phyloP scores from a whole-genome alignment of 164 flowering plant genomes.

The Aristolochia contorta region DNA sequence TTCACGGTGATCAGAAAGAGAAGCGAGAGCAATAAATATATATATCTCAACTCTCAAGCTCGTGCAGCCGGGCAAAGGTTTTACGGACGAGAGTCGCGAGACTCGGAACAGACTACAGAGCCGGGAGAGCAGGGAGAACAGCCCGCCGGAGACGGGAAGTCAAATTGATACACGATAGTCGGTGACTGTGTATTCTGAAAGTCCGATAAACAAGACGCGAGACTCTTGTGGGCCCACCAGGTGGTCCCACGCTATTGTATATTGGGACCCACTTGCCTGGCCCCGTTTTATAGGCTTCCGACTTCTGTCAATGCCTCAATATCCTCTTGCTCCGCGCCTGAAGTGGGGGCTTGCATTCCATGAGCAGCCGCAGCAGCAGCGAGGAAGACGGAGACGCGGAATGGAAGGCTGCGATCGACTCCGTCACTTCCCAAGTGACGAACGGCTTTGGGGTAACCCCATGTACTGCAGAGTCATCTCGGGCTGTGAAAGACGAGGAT shows the following conservation, averaged over 20 bases:
- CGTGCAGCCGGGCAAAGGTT: background rate
- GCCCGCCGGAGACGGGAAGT: no score
- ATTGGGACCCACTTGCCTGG: no score
- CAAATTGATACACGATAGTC: no score
- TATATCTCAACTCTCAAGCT: background rate
- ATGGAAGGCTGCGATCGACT: constrained; percentile 74
- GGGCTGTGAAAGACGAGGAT: constrained; percentile 6
- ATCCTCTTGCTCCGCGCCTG: no score
- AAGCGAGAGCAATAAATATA: background rate
- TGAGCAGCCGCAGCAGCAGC: constrained; percentile 60
- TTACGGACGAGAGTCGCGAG: background rate
- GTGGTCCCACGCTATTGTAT: no score
- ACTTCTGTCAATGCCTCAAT: no score
- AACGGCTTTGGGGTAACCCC: background rate
- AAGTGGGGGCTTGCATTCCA: background rate
- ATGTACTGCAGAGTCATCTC: background rate
- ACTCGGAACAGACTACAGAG: background rate
- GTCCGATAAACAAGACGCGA: no score
- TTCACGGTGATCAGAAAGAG: background rate
- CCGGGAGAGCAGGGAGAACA: background rate
- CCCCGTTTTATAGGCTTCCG: no score
- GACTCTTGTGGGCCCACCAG: no score
- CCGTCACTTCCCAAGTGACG: constrained; percentile 17
- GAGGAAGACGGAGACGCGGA: constrained; percentile 82
- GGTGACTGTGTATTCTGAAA: no score